These are phyloP conservation scores for Suillus alpinus DNA, from an alignment of 768 basidiomycete species.

Conservation along the genomic window DNA sequence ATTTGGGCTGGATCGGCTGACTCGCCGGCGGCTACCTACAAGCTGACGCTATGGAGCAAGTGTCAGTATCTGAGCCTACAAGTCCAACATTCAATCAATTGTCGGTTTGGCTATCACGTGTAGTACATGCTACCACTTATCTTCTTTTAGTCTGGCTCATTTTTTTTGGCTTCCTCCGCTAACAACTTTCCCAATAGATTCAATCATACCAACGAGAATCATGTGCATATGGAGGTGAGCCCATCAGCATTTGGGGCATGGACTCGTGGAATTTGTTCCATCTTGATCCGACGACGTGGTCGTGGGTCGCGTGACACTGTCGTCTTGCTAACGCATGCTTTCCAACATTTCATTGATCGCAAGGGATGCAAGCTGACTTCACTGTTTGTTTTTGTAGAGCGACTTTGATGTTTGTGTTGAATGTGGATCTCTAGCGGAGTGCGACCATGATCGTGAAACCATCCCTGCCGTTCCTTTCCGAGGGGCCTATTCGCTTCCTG, in stretches of 20 bases:
- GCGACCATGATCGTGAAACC: slow-evolving; percentile 56
- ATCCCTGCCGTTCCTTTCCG: slow-evolving; percentile 5
- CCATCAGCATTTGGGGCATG: slow-evolving; percentile 8
- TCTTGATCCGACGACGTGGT: background rate
- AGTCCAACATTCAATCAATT: too few species aligned
- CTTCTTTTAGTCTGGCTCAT: slow-evolving; percentile 3
- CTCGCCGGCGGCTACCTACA: background rate
- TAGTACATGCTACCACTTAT: background rate
- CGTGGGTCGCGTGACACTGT: background rate
- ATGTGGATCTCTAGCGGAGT: slow-evolving; percentile 69
- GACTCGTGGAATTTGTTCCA: slow-evolving; percentile 11
- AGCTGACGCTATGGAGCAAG: background rate
- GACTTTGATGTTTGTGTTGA: slow-evolving; percentile 71
- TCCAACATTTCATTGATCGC: slow-evolving; percentile 4
- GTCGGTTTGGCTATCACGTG: background rate
- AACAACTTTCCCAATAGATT: slow-evolving; percentile 45
- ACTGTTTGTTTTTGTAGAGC: slow-evolving; percentile 39
- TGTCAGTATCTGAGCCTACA: background rate
- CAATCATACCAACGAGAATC: slow-evolving; percentile 67
- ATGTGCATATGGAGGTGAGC: slow-evolving; percentile 70
- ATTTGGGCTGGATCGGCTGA: background rate
- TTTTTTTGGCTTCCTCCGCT: slow-evolving; percentile 10
- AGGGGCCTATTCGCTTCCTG: background rate
- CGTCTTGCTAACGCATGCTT: slow-evolving; percentile 6
- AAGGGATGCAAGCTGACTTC: slow-evolving; percentile 9